Evolutionary conservation across 169 alveolate species (phyloP).

Genomic region (Plasmodium inui): DNA sequence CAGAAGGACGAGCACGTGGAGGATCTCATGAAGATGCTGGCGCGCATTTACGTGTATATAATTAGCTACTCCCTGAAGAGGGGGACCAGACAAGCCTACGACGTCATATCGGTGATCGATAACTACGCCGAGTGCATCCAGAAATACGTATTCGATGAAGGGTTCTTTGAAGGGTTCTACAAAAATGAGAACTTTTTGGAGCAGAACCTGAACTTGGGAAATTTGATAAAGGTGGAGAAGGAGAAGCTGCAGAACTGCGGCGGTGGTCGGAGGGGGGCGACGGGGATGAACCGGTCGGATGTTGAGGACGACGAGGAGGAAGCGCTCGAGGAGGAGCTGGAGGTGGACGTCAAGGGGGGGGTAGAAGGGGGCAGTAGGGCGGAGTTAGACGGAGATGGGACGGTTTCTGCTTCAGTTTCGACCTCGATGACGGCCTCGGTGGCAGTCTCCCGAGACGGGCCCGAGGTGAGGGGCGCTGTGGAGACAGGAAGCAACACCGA

Average conservation of each 20-base stretch:
- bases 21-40: slow-evolving; percentile 20
- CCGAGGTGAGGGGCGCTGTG: neutral
- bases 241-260: slow-evolving; percentile 21
- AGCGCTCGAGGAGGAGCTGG: neutral
- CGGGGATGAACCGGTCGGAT: slow-evolving; percentile 10
- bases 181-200: slow-evolving; percentile 43
- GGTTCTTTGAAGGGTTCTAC: slow-evolving; percentile 18
- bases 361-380: neutral
- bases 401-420: neutral
- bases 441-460: no score
- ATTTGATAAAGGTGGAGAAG: slow-evolving; percentile 41
- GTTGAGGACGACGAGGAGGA: slow-evolving; percentile 8
- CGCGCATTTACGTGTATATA: slow-evolving; percentile 29
- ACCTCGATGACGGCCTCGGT: no score
- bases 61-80: slow-evolving; percentile 41
- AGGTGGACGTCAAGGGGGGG: neutral
- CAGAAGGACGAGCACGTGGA: slow-evolving; percentile 16
- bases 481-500: neutral
- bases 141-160: slow-evolving; percentile 46
- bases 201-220: slow-evolving; percentile 26
- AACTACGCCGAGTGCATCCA: slow-evolving; percentile 71
- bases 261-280: neutral
- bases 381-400: neutral
- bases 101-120: slow-evolving; percentile 32
- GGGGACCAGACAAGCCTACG: neutral